A percentile compares a stretch with the other conserved stretches of the same genome.
phyloP scores from a whole-genome alignment of 2,329 filamentous ascomycete species.

The Epichloe festucae region DNA sequence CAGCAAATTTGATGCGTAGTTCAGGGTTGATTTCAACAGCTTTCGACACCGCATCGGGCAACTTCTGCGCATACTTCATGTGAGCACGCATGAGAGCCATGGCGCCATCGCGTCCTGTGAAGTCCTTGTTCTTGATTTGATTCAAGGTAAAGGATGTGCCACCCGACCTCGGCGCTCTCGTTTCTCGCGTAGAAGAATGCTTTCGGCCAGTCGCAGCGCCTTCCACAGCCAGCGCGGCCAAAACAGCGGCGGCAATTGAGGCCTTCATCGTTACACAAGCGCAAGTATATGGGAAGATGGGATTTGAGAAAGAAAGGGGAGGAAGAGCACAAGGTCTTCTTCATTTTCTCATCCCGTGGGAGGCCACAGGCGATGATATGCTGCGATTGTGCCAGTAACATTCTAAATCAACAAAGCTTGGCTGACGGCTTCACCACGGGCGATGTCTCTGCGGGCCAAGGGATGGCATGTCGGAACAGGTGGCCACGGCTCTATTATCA shows the following conservation, averaged over 20 bases:
- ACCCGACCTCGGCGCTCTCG: background rate
- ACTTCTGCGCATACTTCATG: slow-evolving; percentile 22
- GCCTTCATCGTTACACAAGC: slow-evolving; percentile 2
- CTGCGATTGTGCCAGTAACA: background rate
- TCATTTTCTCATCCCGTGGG: no score
- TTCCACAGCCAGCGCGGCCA: slow-evolving; percentile 6
- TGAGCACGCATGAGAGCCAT: slow-evolving; percentile 19
- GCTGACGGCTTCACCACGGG: background rate
- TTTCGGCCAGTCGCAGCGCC: background rate
- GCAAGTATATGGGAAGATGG: no score
- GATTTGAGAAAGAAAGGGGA: background rate
- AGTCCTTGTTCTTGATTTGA: slow-evolving; percentile 22
- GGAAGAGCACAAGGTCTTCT: background rate
- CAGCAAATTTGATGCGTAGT: slow-evolving; percentile 13
- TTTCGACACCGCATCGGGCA: slow-evolving; percentile 16
- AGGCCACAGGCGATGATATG: no score
- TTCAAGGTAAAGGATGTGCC: slow-evolving; percentile 15
- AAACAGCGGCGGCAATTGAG: slow-evolving; percentile 1
- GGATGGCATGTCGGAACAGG: background rate
- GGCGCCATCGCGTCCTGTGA: slow-evolving; percentile 19
- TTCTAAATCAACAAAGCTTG: background rate
- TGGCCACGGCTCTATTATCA: background rate
- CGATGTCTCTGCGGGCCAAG: background rate
- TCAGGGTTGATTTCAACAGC: slow-evolving; percentile 12
- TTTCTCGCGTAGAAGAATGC: background rate